Evolutionary conservation across 768 basidiomycete species (phyloP).

Genomic region (Tremella yokohamensis): DNA sequence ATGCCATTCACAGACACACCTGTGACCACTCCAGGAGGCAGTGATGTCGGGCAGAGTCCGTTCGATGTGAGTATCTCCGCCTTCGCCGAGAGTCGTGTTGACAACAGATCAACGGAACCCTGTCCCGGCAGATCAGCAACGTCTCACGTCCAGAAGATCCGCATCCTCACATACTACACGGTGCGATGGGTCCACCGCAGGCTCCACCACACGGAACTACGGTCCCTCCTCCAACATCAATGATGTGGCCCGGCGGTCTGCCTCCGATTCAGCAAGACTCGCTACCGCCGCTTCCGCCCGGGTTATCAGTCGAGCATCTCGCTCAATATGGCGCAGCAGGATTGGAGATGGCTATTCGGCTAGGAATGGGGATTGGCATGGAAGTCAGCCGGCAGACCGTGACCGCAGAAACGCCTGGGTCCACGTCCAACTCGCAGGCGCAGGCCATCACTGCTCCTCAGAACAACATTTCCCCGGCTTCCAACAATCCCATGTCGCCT

Average conservation of each 20-base stretch:
- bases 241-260: slow-evolving; percentile 3
- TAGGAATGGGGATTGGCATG: slow-evolving; percentile 51
- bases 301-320: slow-evolving; percentile 42
- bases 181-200: slow-evolving; percentile 32
- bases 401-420: not conserved
- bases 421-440: not conserved
- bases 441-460: not conserved
- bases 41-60: slow-evolving; percentile 34
- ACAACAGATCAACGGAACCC: slow-evolving; percentile 1
- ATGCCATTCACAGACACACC: slow-evolving; percentile 35
- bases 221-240: slow-evolving; percentile 9
- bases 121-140: slow-evolving; percentile 1
- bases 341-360: slow-evolving; percentile 48
- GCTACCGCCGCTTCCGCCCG: slow-evolving; percentile 47
- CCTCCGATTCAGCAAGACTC: slow-evolving; percentile 13
- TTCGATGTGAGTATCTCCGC: slow-evolving; percentile 25
- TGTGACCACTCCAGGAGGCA: slow-evolving; percentile 39
- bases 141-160: slow-evolving; percentile 1
- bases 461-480: slow-evolving; percentile 2
- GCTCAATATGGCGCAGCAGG: slow-evolving; percentile 46
- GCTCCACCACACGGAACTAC: slow-evolving; percentile 15
- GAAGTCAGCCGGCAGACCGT: slow-evolving; percentile 29
- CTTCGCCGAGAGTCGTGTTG: not conserved
- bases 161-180: slow-evolving; percentile 25
- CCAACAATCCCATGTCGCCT: slow-evolving; percentile 7